Evolutionary conservation across 257 asterid genomes (phyloP), one percentile per base, ranked within the genome.

Genomic region (Dorcoceras hygrometricum): DNA sequence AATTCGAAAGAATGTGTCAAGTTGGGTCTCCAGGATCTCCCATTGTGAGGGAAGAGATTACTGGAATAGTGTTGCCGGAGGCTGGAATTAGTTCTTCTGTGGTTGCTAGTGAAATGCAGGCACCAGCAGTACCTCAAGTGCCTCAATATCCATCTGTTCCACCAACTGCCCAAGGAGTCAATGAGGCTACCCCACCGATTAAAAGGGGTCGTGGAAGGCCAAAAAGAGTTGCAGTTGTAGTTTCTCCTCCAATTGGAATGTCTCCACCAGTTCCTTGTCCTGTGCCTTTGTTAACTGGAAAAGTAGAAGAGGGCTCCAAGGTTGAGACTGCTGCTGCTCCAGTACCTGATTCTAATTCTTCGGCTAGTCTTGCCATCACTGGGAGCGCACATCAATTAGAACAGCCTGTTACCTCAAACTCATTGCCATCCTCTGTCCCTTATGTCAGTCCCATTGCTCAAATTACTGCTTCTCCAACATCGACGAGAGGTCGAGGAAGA

Each of bases 181-280:
- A 78, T 19, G 90, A 81, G 56, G 82, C 74, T 60, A 82, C 88
- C 4, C 90, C 92, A 6, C 91, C 95, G 23, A 68, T 87, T 60
- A 90, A 85, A 83, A 86, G 99, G 68, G 99, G 97, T 34, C 92
- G 99, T 62, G 99, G 99, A 73, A 83, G 99, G 87, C 99, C 99
- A 57, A 90, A 87, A 75, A 85, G 95, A 78, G 87, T 76, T 43
- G 19, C 51, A 4, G 51, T 43, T 43, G 51, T 43, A 43, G 14
- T 43, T 6, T 43, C 51, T 14, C 51, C 51, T 12, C 51, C 51
- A 19, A 79, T 73, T 27, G 83, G 72, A 65, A 67, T 77, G 61
- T 62, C 89, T 71, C 72, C 84, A 65, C 51, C 64, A 28, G 72
- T 70, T 71, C 68, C 78, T 70, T 66, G 46, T 74, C 73, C 78